Percentiles rank a stretch among this genome's conserved stretches.
Conservation (phyloP, 2,329 filamentous ascomycete genomes). For the Dactylellina haptotyla region DNA sequence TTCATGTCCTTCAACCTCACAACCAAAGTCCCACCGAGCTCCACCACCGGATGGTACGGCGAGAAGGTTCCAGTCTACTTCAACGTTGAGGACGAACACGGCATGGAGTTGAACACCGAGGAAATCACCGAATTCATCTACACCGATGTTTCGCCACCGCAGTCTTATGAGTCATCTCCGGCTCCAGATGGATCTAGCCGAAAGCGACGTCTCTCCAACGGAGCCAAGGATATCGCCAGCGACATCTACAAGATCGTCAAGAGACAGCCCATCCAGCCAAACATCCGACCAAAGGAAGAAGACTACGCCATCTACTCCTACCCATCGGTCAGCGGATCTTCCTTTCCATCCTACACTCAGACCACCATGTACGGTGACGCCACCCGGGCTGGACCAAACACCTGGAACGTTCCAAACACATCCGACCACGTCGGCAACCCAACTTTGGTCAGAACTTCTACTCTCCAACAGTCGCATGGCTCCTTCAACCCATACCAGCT, state of each 20-base stretch:
- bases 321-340: slow-evolving; percentile 64
- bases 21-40: slow-evolving; percentile 75
- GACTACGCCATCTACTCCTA: slow-evolving; percentile 69
- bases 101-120: slow-evolving; percentile 65
- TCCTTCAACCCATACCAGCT: slow-evolving; percentile 80
- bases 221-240: slow-evolving; percentile 62
- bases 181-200: slow-evolving; percentile 61
- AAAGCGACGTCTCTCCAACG: slow-evolving; percentile 69
- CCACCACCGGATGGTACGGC: slow-evolving; percentile 68
- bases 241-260: slow-evolving; percentile 63
- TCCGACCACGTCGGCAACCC: slow-evolving; percentile 64
- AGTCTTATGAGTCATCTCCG: slow-evolving; percentile 60
- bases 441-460: slow-evolving; percentile 74
- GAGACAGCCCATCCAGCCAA: slow-evolving; percentile 64
- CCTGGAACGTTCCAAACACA: slow-evolving; percentile 54
- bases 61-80: slow-evolving; percentile 70
- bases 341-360: slow-evolving; percentile 66
- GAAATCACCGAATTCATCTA: slow-evolving; percentile 73
- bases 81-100: slow-evolving; percentile 69
- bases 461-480: slow-evolving; percentile 69
- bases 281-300: slow-evolving; percentile 64
- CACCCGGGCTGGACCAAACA: slow-evolving; percentile 60
- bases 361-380: slow-evolving; percentile 63
- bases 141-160: slow-evolving; percentile 63
- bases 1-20: slow-evolving; percentile 71